Evolutionary conservation across 495 filamentous ascomycete species (phyloP).

Genomic region (Margaritispora aquatica): DNA sequence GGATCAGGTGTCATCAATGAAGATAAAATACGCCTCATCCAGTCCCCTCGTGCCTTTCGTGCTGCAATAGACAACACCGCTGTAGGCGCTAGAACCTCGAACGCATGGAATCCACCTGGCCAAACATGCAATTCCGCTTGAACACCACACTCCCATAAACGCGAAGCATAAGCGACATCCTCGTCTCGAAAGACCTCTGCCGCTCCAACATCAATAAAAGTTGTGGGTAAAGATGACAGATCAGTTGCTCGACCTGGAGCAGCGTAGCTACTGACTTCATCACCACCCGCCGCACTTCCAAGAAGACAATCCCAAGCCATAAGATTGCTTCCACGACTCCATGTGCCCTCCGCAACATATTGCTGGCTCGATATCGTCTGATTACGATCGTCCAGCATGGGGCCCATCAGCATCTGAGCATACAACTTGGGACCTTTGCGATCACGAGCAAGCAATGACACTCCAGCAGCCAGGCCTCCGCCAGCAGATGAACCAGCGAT

Average conservation of each 20-base stretch:
- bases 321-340: not conserved
- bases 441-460: slow-evolving; percentile 28
- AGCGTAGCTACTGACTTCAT: not conserved
- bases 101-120: slow-evolving; percentile 41
- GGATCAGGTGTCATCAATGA: no score
- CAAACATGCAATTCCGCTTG: slow-evolving; percentile 45
- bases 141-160: slow-evolving; percentile 31
- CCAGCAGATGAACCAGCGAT: slow-evolving; percentile 33
- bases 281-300: no score
- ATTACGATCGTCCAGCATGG: slow-evolving; percentile 30
- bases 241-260: slow-evolving; percentile 28
- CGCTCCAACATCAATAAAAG: slow-evolving; percentile 32
- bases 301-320: no score
- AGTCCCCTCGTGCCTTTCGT: not conserved
- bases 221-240: slow-evolving; percentile 29
- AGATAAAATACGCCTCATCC: slow-evolving; percentile 2
- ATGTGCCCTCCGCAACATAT: not conserved
- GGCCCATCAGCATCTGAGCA: slow-evolving; percentile 27
- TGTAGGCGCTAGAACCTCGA: slow-evolving; percentile 27
- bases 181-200: slow-evolving; percentile 41
- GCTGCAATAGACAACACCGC: not conserved
- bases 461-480: slow-evolving; percentile 28
- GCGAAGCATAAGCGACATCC: slow-evolving; percentile 32
- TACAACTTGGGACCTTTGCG: slow-evolving; percentile 21
- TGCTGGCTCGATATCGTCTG: slow-evolving; percentile 22